Evolutionary conservation across 2,329 filamentous ascomycete genomes (phyloP).

Genomic region (Chrysoporthe austroafricana): DNA sequence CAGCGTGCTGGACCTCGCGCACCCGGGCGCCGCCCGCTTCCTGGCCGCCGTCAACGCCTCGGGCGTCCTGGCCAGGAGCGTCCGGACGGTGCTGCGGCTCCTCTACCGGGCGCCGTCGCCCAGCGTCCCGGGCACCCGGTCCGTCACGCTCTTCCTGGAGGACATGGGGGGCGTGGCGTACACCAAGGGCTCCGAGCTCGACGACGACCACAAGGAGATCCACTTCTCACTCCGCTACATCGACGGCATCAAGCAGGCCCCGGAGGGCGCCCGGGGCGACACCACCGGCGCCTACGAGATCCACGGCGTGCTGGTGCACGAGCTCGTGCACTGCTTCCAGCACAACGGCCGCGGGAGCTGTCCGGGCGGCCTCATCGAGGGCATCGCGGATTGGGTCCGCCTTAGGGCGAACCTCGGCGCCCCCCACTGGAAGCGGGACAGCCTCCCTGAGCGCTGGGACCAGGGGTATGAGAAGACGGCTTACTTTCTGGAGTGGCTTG

Average conservation of each 20-base stretch:
- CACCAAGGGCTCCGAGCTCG: conserved; percentile 57
- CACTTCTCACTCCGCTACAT: conserved; percentile 82
- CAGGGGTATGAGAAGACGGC: conserved; percentile 88
- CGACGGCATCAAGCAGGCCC: conserved; percentile 41
- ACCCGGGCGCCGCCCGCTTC: conserved; percentile 68
- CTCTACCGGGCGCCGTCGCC: conserved; percentile 60
- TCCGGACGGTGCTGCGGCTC: conserved; percentile 69
- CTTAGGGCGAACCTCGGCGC: conserved; percentile 73
- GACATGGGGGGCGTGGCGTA: conserved; percentile 86
- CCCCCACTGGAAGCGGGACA: conserved; percentile 77
- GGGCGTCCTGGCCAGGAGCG: conserved; percentile 63
- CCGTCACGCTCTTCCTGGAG: conserved; percentile 81
- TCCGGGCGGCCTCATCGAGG: conserved; percentile 83
- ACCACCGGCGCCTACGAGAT: conserved; percentile 60
- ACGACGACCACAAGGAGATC: conserved; percentile 30
- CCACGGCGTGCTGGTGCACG: conserved; percentile 82
- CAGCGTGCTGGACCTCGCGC: conserved; percentile 60
- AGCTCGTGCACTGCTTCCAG: conserved; percentile 95
- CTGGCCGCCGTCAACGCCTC: conserved; percentile 67
- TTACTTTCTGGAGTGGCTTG: conserved; percentile 88
- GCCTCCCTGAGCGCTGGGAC: conserved; percentile 70
- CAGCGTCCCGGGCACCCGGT: conserved; percentile 62
- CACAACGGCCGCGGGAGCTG: conserved; percentile 66
- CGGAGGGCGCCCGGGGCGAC: conserved; percentile 43
- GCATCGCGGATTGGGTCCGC: conserved; percentile 91